phyloP scores from a whole-genome alignment of 1,284 basidiomycete species.

The Hemileia vastatrix region DNA sequence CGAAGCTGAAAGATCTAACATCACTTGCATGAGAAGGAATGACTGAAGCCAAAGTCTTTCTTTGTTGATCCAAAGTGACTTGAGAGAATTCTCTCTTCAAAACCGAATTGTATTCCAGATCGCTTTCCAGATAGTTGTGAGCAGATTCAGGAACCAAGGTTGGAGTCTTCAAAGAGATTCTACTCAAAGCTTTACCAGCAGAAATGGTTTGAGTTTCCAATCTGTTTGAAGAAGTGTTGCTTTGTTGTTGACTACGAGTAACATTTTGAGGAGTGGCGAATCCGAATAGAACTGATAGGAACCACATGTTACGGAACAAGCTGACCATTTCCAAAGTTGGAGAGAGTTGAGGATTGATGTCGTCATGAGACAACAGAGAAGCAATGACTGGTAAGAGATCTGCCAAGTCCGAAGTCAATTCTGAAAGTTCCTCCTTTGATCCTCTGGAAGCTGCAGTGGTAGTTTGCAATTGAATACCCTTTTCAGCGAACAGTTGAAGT shows the following conservation, averaged over 20 bases:
- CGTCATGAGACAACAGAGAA: slow-evolving; percentile 64
- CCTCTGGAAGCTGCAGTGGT: slow-evolving; percentile 51
- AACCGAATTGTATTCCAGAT: slow-evolving; percentile 85
- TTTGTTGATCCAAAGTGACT: slow-evolving; percentile 33
- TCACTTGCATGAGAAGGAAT: slow-evolving; percentile 63
- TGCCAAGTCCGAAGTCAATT: slow-evolving; percentile 36
- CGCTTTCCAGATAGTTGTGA: slow-evolving; percentile 73
- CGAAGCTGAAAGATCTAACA: slow-evolving; percentile 62
- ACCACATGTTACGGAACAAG: slow-evolving; percentile 90
- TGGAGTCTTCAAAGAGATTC: slow-evolving; percentile 80
- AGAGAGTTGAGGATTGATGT: slow-evolving; percentile 60
- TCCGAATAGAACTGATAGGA: slow-evolving; percentile 73
- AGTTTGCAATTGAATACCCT: slow-evolving; percentile 82
- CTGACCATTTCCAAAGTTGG: slow-evolving; percentile 58
- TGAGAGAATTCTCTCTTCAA: too few species aligned
- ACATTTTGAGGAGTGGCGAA: slow-evolving; percentile 48
- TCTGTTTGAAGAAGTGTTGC: slow-evolving; percentile 46
- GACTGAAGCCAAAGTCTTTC: slow-evolving; percentile 46
- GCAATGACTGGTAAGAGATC: slow-evolving; percentile 80
- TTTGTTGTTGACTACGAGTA: slow-evolving; percentile 23
- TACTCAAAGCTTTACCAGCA: too few species aligned
- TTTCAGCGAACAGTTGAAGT: slow-evolving; percentile 74
- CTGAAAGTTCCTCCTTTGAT: slow-evolving; percentile 34
- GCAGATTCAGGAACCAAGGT: slow-evolving; percentile 70
- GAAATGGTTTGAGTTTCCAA: slow-evolving; percentile 67